phyloP scores from a whole-genome alignment of 371 early-diverging fungal genomes.

The Coemansia sp. region DNA sequence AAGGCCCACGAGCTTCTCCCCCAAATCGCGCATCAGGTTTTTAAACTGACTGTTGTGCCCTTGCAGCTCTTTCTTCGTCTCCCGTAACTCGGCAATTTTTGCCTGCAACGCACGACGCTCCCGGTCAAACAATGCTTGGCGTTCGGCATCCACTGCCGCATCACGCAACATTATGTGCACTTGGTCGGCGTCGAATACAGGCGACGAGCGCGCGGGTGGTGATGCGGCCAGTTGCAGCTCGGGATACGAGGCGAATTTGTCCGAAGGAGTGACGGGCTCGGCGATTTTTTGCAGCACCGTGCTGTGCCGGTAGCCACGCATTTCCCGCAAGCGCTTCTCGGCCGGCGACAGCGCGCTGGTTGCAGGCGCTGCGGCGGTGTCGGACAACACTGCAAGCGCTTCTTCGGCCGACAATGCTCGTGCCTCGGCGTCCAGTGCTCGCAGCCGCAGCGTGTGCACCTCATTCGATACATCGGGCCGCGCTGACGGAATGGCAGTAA shows the following conservation, averaged over 20 bases:
- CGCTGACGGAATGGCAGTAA: not conserved
- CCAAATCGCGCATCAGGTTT: constrained; percentile 51
- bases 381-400: constrained; percentile 34
- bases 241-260: constrained; percentile 45
- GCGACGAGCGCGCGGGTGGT: constrained; percentile 11
- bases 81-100: constrained; percentile 29
- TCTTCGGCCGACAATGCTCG: constrained; percentile 47
- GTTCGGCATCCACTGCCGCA: constrained; percentile 33
- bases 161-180: constrained; percentile 44
- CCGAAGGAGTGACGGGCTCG: constrained; percentile 9
- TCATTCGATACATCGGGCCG: constrained; percentile 11
- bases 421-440: constrained; percentile 45
- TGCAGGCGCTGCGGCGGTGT: constrained; percentile 1
- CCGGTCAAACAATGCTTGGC: constrained; percentile 18
- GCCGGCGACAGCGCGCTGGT: constrained; percentile 39
- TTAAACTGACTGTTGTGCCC: constrained; percentile 52
- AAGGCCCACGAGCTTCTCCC: constrained; percentile 41
- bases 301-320: constrained; percentile 40
- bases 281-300: constrained; percentile 6
- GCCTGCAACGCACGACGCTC: constrained; percentile 37
- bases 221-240: constrained; percentile 39
- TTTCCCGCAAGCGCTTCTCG: constrained; percentile 45
- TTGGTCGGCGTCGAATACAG: constrained; percentile 34
- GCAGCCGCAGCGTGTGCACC: constrained; percentile 34
- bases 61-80: constrained; percentile 44